phyloP scores from a whole-genome alignment of 2,329 filamentous ascomycete species.

The Helotiales sp. region DNA sequence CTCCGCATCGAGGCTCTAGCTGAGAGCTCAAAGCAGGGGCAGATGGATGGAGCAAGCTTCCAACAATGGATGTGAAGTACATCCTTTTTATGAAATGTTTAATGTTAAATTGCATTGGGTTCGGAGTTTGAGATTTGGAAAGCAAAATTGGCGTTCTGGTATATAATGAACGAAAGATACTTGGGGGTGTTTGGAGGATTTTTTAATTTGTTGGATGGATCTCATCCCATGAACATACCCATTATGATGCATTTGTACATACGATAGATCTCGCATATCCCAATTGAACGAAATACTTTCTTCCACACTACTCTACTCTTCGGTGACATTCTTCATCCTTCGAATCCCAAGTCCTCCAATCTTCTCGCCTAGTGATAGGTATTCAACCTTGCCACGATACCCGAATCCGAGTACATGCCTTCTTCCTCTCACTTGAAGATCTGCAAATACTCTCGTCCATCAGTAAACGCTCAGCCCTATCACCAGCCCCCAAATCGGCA shows the following conservation, averaged over 20 bases:
- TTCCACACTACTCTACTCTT: not conserved
- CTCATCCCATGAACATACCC: not conserved
- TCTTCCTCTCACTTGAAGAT: not conserved
- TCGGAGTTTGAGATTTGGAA: not conserved
- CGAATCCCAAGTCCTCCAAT: too few species aligned
- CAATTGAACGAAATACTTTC: not conserved
- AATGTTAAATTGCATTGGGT: not conserved
- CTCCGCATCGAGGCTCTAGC: constrained; percentile 10
- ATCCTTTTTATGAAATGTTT: not conserved
- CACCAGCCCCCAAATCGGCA: not conserved
- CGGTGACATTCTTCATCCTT: not conserved
- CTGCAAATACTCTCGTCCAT: too few species aligned
- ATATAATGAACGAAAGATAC: not conserved
- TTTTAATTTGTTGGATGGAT: not conserved
- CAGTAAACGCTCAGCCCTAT: not conserved
- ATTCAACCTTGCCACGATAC: too few species aligned
- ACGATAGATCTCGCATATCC: not conserved
- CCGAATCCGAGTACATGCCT: too few species aligned
- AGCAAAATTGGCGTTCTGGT: not conserved
- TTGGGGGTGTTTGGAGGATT: not conserved
- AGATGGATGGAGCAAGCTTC: constrained; percentile 2
- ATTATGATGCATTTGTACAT: not conserved
- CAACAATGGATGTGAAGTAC: constrained; percentile 7
- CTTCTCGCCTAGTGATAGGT: too few species aligned
- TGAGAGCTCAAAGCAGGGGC: constrained; percentile 12